Conservation (phyloP, 495 filamentous ascomycete genomes). For the Hyphodiscus hymeniophilus region DNA sequence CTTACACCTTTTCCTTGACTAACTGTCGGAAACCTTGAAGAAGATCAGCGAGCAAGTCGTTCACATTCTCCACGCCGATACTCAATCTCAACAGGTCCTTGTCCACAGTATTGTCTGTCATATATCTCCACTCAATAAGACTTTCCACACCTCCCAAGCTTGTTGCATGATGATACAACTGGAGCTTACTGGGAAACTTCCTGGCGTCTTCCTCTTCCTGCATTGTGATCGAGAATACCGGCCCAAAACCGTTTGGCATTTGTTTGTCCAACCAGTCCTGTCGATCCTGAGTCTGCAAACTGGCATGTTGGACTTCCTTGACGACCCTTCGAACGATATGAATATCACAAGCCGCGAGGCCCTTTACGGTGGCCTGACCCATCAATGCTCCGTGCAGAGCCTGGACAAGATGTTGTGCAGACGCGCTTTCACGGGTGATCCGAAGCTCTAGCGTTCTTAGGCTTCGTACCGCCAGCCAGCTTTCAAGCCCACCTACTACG, state of each 20-base stretch:
- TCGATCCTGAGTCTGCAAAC: conserved; percentile 54
- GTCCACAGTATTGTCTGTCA: conserved; percentile 73
- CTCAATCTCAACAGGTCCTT: conserved; percentile 69
- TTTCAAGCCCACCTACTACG: conserved; percentile 85
- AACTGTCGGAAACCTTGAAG: conserved; percentile 56
- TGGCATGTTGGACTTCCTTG: conserved; percentile 61
- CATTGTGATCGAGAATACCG: conserved; percentile 75
- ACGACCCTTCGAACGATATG: conserved; percentile 46
- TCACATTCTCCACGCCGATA: conserved; percentile 78
- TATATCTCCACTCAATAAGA: conserved; percentile 80
- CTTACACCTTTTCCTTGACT: conserved; percentile 28
- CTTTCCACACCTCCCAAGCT: conserved; percentile 90
- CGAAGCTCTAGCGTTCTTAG: conserved; percentile 80
- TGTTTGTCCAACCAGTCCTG: conserved; percentile 82
- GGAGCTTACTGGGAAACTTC: conserved; percentile 64
- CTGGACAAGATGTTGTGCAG: conserved; percentile 53
- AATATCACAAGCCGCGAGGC: too few species aligned
- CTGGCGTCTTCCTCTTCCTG: conserved; percentile 51
- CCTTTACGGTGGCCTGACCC: conserved; percentile 11
- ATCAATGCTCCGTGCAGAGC: conserved; percentile 55
- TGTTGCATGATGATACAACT: conserved; percentile 89
- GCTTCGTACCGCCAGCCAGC: conserved; percentile 83
- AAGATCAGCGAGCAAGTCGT: conserved; percentile 75
- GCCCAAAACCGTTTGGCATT: conserved; percentile 87
- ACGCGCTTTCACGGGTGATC: conserved; percentile 63